A percentile compares a stretch with the other conserved stretches of the same genome.
Evolutionary conservation across 164 flowering plant genomes (phyloP).

Genomic region (Sedum album): DNA sequence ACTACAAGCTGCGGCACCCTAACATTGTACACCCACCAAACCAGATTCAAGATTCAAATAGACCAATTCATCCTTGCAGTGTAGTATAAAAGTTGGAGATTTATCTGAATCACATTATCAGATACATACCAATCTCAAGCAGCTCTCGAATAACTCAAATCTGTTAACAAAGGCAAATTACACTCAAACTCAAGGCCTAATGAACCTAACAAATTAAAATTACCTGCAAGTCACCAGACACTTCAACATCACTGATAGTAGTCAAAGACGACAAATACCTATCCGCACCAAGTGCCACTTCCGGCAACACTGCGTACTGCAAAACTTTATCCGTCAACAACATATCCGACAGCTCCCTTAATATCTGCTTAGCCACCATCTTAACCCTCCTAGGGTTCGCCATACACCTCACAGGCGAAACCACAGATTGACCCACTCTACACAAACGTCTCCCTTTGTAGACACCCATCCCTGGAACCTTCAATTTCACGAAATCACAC

Average conservation of each 20-base stretch:
- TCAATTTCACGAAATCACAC: neutral
- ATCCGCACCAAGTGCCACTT: conserved; percentile 87
- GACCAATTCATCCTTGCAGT: too few relatives aligned
- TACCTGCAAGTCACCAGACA: conserved; percentile 85
- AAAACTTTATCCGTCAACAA: conserved; percentile 69
- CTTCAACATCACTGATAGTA: conserved; percentile 77
- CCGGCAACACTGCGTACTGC: conserved; percentile 73
- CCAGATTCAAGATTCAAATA: neutral
- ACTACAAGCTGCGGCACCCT: neutral
- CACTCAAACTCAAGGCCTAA: neutral
- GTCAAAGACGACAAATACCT: conserved; percentile 78
- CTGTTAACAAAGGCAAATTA: neutral
- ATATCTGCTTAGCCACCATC: conserved; percentile 87
- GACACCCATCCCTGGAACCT: neutral
- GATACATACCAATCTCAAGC: too few relatives aligned
- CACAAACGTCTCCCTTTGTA: neutral
- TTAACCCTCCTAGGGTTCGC: conserved; percentile 83
- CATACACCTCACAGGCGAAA: conserved; percentile 47
- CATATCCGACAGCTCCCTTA: conserved; percentile 86
- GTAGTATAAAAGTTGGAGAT: too few relatives aligned
- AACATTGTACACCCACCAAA: neutral
- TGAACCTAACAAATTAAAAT: neutral
- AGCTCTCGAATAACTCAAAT: too few relatives aligned
- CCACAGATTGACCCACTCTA: neutral
- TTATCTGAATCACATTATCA: too few relatives aligned